Base-by-base conservation (phyloP, 2,329 filamentous ascomycete genomes). In the Leptographium wingfieldii region DNA sequence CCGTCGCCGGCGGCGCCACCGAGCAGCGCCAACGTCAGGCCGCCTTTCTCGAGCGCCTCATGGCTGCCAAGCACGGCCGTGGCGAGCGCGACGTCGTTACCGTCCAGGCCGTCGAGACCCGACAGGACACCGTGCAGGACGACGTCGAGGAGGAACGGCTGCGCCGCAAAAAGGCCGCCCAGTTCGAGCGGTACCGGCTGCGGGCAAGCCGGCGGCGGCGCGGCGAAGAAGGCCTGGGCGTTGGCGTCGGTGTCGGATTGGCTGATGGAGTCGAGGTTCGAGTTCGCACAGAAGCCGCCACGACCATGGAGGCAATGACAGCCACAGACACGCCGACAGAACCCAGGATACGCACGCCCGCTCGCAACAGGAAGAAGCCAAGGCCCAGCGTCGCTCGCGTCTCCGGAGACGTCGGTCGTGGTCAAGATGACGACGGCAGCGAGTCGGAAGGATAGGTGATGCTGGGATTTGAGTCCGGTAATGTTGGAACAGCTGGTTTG, bases 51-150 rank as follows among this genome's bases (percentile, higher is more conserved):
- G 66, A 66, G 60, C 60, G 57, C 49, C 62, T 67, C 11, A 66
- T 66, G 66, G 63, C 63, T 12, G 27, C 64, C 61, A 67, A 67
- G 60, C 60, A 63, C 55, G 43, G 52, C 22, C 59, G 56, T 25
- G 64, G 63, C 55, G 65, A 67, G 61, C 19, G 25, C 11, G 66
- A 67, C 57, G 63, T 63, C 2, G 66, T 67, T 5, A 67, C 66
- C 2, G 66, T 67, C 16, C 58, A 63, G 35, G 64, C 65, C 5
- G n/a, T 63, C 11, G 65, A 66, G 12, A 63, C 61, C 35, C 57
- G 25, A 12, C 53, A 61, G 12, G 31, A 63, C 55, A 29, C 56
- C 10, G 59, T 62, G 16, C 55, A 54, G 12, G 62, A 60, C 57
- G 63, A 64, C 46, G 54, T 12, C 2, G 59, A 55, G 3, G 63